Evolutionary conservation across 441 rosid genomes (phyloP).

Genomic region (Breynia disticha): DNA sequence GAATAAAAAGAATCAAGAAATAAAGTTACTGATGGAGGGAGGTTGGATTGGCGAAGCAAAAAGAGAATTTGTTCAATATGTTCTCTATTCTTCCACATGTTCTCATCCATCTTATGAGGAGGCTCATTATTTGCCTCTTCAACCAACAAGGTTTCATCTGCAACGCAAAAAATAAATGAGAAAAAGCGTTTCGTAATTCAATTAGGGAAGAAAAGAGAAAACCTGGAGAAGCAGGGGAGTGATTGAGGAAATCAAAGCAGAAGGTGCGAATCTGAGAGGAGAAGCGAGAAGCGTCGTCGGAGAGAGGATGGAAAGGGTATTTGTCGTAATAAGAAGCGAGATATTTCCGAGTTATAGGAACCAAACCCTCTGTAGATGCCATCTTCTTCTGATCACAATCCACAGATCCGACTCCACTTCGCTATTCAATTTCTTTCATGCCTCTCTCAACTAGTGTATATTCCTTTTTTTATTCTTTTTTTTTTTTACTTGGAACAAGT

Average conservation of each 20-base stretch:
- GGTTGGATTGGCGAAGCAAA: conserved; percentile 55
- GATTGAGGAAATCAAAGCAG: conserved; percentile 37
- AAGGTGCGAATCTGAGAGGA: conserved; percentile 58
- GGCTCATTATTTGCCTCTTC: conserved; percentile 53
- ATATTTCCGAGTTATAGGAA: conserved; percentile 72
- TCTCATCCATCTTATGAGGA: conserved; percentile 92
- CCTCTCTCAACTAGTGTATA: background rate
- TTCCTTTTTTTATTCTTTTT: no score
- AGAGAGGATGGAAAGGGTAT: conserved; percentile 59
- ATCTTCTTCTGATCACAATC: no score
- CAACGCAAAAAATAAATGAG: background rate
- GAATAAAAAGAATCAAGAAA: background rate
- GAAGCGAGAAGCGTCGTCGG: conserved; percentile 58
- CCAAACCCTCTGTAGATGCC: conserved; percentile 84
- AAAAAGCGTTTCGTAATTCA: no score
- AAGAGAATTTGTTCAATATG: conserved; percentile 78
- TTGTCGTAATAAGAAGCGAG: conserved; percentile 75
- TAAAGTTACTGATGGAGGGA: conserved; percentile 49
- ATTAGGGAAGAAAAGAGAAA: conserved; percentile 2
- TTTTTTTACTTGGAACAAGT: background rate
- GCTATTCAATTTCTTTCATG: no score
- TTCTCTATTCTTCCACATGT: conserved; percentile 96
- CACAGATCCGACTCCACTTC: no score
- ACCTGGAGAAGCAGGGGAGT: conserved; percentile 51
- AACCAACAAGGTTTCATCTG: conserved; percentile 48